Evolutionary conservation across 805 yeast species (phyloP).

Genomic region (Starmera pachycereana): DNA sequence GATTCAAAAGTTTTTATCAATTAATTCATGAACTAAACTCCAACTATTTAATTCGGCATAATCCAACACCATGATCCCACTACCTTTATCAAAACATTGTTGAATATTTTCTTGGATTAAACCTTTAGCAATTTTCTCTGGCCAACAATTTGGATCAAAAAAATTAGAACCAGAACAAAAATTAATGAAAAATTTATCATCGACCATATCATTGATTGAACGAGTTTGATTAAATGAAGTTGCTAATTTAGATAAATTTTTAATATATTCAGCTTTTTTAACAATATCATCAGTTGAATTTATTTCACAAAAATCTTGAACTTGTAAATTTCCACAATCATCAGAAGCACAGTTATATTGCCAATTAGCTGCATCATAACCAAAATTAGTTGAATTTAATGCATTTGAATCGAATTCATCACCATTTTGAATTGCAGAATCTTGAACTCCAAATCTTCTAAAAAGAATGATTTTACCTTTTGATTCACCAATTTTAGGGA

Average conservation of each 20-base stretch:
- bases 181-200: slow-evolving; percentile 53
- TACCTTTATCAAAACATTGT: slow-evolving; percentile 40
- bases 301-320: slow-evolving; percentile 70
- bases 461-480: slow-evolving; percentile 61
- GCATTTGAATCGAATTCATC: too few relatives aligned
- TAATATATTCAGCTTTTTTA: slow-evolving; percentile 47
- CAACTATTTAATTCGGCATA: slow-evolving; percentile 54
- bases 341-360: slow-evolving; percentile 53
- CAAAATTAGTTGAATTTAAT: slow-evolving; percentile 26
- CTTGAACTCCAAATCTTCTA: slow-evolving; percentile 58
- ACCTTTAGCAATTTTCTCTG: slow-evolving; percentile 49
- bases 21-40: slow-evolving; percentile 39
- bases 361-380: slow-evolving; percentile 65
- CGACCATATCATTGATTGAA: slow-evolving; percentile 5
- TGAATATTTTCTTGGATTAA: slow-evolving; percentile 33
- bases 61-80: slow-evolving; percentile 61
- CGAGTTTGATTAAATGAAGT: slow-evolving; percentile 34
- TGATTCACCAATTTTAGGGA: slow-evolving; percentile 51
- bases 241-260: slow-evolving; percentile 44
- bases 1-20: slow-evolving; percentile 36
- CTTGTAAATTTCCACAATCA: slow-evolving; percentile 49
- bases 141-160: slow-evolving; percentile 68
- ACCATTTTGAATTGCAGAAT: slow-evolving; percentile 26
- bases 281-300: slow-evolving; percentile 38
- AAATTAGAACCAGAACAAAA: slow-evolving; percentile 69